Base-by-base conservation (phyloP, 768 basidiomycete genomes). In the Pulveroboletus frians region DNA sequence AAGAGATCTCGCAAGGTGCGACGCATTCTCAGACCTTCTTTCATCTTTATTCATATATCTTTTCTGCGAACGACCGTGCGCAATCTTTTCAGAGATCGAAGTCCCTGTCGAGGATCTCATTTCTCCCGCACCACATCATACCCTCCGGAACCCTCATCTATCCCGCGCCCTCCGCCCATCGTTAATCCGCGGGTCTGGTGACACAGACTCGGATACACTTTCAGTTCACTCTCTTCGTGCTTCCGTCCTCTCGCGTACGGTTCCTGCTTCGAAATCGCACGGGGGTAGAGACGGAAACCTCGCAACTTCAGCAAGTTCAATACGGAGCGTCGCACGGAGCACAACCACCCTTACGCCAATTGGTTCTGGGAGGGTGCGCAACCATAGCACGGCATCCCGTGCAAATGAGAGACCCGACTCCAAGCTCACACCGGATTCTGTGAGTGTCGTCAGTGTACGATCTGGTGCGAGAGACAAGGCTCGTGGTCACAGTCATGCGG, bases 51-150 rank as follows among this genome's bases (percentile, higher is more conserved):
- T 14, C 31, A 32, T 32, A 14, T 6, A 32, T 32, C 31, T 31
- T 35, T 30, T 53, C 31, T 53, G 17, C 35, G 20, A 38, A 32
- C 43, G 32, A 32, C 21, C 31, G 30, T 17, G 49, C 46, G 2
- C 17, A 5, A 30, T 30, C n/a, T 29, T 32, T 2, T 3, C 57
- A 92, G 92, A 88, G 62, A 79, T 94, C 45, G 90, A 94, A 62
- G 80, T 93, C 10, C 73, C 84, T 1, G 69, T 83, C 6, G 85
- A 88, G 42, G 91, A 93, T 48, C 80, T 93, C 5, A 61, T 83
- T 34, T 75, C 73, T 43, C 78, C 74, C 4, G 65, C 67, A 11
- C 71, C 73, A 11, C 55, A 55, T 44, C 62, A 59, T 5, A 29
- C 59, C 51, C 43, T 63, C 40, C 46, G 55, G 45, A 57, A 64